These are phyloP conservation scores for Rhodomyrtus psidioides DNA, from an alignment of 441 rosid species.

Conservation along the genomic window DNA sequence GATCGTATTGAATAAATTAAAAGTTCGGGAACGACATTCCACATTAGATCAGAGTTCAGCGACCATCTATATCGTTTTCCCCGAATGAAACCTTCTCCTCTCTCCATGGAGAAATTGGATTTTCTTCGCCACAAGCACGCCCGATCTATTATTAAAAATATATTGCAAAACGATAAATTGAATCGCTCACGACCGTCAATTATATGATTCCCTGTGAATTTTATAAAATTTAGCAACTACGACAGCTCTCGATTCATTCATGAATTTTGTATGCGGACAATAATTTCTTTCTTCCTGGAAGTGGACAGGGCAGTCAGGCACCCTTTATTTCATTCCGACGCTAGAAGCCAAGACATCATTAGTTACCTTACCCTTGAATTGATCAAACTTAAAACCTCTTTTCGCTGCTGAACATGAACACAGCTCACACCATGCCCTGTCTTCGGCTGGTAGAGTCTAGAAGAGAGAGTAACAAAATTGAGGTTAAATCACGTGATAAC, in stretches of 20 bases:
- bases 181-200: background rate
- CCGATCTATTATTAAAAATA: background rate
- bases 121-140: background rate
- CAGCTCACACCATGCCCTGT: background rate
- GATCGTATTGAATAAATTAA: too few relatives aligned
- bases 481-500: background rate
- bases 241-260: background rate
- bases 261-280: background rate
- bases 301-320: background rate
- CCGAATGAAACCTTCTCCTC: too few relatives aligned
- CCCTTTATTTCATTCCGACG: background rate
- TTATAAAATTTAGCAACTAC: background rate
- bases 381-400: too few relatives aligned
- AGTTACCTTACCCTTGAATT: background rate
- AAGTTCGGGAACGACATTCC: too few relatives aligned
- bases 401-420: background rate
- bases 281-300: background rate
- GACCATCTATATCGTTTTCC: too few relatives aligned
- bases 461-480: background rate
- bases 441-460: background rate
- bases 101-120: background rate
- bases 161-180: background rate
- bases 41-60: too few relatives aligned
- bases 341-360: background rate
- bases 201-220: background rate